Evolutionary conservation across 2,329 filamentous ascomycete species (phyloP), one percentile per base, ranked within the genome.

Genomic region (Trichoderma citrinoviride): DNA sequence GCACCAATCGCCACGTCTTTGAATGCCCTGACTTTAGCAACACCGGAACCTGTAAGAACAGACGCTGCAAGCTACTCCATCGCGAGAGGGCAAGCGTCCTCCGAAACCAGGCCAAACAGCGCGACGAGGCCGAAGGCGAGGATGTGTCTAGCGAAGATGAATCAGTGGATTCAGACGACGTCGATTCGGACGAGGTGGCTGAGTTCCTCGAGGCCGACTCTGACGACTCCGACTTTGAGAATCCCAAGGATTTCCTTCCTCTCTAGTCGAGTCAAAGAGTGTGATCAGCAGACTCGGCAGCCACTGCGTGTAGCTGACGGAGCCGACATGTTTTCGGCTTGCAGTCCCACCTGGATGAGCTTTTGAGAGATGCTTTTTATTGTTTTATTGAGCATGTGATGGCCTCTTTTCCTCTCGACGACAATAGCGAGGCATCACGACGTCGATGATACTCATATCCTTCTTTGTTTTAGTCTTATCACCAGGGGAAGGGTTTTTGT

Each of bases 11-110:
- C 67, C 95, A 99, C 80, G 90, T 94, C 65, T 90, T 90, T 78
- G 94, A 98, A 77, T 98, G 95, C 77, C 94, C 95, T 68, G 91
- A 96, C 76, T 97, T 96, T 81, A 91, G 92, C 84, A 96, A 97
- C 79, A 92, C 86, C 67, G 94, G 94, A 72, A 82, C 83, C 68
- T 99, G 95, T 85, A 88, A 87, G 75, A 87, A 85, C 75, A 87
- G 89, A 77, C 88, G 89, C 70, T 98, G 94, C 82, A 90, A 90
- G 75, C 85, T 97, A 62, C 90, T 88, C 66, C 95, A 99, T 79
- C 87, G 94, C 75, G 91, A 95, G 79, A 88, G 91, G 78, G 93
- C 93, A 75, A 93, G 91, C 81, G 82, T 89, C 74, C 83, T 89
- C 72, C 90, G 92, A 73, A 88, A 89, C 76, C 86, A 76, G 86